Evolutionary conservation across 768 basidiomycete genomes (phyloP).

Genomic region (Pleurotus citrinopileatus): DNA sequence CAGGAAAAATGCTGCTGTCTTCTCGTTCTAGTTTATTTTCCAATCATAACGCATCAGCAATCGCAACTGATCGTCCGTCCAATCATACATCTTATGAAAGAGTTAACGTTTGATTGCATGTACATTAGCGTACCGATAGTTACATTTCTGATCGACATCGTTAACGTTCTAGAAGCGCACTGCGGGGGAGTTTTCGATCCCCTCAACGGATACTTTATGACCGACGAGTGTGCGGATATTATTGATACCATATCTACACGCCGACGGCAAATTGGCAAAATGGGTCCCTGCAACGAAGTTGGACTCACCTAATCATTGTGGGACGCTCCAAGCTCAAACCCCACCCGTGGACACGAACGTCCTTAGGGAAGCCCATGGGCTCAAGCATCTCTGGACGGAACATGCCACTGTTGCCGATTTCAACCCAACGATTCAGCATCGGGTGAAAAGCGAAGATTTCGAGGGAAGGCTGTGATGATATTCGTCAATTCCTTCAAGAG

Average conservation of each 20-base stretch:
- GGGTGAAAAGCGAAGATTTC: constrained; percentile 99
- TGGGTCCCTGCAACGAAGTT: constrained; percentile 28
- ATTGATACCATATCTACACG: constrained; percentile 94
- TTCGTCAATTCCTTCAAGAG: not conserved
- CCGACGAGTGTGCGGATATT: constrained; percentile 97
- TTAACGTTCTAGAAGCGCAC: constrained; percentile 70
- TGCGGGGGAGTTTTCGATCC: constrained; percentile 84
- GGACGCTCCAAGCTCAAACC: constrained; percentile 93
- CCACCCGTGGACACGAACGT: constrained; percentile 97
- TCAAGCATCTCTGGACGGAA: constrained; percentile 99
- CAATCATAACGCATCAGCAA: no score
- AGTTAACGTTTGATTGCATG: no score
- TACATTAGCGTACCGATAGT: constrained; percentile 9
- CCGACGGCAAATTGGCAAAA: no score
- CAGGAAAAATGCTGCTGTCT: constrained; percentile 81
- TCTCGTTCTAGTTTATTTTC: constrained; percentile 70
- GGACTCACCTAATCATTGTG: constrained; percentile 99
- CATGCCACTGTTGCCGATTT: constrained; percentile 99
- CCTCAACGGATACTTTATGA: constrained; percentile 92
- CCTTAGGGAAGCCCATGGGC: constrained; percentile 97
- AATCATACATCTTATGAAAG: no score
- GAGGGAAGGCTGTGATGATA: constrained; percentile 73
- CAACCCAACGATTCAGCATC: constrained; percentile 90
- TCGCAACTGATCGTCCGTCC: no score
- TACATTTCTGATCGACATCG: not conserved